phyloP scores from a whole-genome alignment of 177 flowering plant genomes.

The Vitis hybrid region DNA sequence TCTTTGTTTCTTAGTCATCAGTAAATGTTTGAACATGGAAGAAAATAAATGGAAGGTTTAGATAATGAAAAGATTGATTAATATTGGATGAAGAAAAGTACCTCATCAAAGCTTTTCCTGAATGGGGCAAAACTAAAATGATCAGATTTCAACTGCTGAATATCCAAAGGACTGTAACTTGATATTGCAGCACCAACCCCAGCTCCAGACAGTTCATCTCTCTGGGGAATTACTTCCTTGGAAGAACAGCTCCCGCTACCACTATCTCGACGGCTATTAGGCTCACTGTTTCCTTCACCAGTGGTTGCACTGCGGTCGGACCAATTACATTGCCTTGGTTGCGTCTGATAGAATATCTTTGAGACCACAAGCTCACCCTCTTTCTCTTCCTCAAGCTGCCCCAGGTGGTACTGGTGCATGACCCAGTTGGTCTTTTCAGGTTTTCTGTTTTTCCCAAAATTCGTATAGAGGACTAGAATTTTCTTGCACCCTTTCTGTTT shows the following conservation, averaged over 20 bases:
- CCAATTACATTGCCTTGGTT: conserved; percentile 88
- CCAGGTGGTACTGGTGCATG: conserved; percentile 93
- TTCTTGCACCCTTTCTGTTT: conserved; percentile 95
- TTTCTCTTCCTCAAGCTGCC: conserved; percentile 81
- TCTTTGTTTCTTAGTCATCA: too few species aligned
- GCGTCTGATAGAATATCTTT: conserved; percentile 88
- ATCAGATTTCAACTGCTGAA: conserved; percentile 64
- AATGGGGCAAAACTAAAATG: conserved; percentile 66
- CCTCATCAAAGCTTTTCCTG: conserved; percentile 78
- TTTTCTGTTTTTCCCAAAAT: conserved; percentile 80
- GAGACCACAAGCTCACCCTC: conserved; percentile 96
- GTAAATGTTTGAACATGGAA: too few species aligned
- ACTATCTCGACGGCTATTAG: conserved; percentile 33
- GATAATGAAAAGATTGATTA: neutral
- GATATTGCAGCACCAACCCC: conserved; percentile 37
- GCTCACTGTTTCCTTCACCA: conserved; percentile 43
- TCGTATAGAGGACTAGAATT: conserved; percentile 82
- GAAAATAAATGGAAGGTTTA: too few species aligned
- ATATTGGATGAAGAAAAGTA: conserved; percentile 18
- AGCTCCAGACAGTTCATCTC: conserved; percentile 36
- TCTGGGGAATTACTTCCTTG: conserved; percentile 34
- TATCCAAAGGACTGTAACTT: conserved; percentile 43
- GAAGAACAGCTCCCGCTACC: conserved; percentile 60
- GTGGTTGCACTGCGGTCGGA: conserved; percentile 34
- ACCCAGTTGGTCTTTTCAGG: conserved; percentile 97